phyloP scores from a whole-genome alignment of 768 basidiomycete genomes.

The Xanthoconium stramineum region DNA sequence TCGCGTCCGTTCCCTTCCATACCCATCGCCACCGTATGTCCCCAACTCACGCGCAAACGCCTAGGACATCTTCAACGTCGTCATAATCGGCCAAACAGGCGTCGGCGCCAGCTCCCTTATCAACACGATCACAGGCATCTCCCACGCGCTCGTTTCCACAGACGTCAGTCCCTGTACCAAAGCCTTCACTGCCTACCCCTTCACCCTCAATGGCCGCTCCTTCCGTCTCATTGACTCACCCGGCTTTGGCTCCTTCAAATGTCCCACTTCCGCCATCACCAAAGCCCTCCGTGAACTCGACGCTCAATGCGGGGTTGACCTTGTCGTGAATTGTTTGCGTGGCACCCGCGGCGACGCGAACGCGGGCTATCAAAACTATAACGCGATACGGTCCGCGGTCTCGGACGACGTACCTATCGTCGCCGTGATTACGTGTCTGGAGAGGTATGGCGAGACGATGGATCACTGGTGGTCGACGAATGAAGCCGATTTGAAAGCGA shows the following conservation, averaged over 20 bases:
- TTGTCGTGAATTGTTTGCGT: conserved; percentile 27
- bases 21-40: not conserved
- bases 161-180: conserved; percentile 30
- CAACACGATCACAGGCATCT: conserved; percentile 33
- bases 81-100: conserved; percentile 31
- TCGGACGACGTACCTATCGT: conserved; percentile 33
- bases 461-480: conserved; percentile 40
- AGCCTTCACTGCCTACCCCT: conserved; percentile 21
- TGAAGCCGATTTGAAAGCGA: conserved; percentile 28
- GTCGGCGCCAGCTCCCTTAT: conserved; percentile 40
- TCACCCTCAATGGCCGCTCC: conserved; percentile 25
- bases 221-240: conserved; percentile 32
- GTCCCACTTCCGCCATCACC: conserved; percentile 20
- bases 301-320: conserved; percentile 25
- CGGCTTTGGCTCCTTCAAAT: conserved; percentile 29
- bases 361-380: conserved; percentile 27
- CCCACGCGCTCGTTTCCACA: conserved; percentile 23
- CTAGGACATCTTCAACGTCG: conserved; percentile 29
- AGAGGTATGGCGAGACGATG: conserved; percentile 31
- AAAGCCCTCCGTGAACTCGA: conserved; percentile 29
- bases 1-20: not conserved
- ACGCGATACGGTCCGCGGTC: conserved; percentile 27
- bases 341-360: conserved; percentile 29
- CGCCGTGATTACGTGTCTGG: conserved; percentile 29
- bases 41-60: not conserved